Conservation (phyloP, 768 basidiomycete species). For the Leccinum imitatum region DNA sequence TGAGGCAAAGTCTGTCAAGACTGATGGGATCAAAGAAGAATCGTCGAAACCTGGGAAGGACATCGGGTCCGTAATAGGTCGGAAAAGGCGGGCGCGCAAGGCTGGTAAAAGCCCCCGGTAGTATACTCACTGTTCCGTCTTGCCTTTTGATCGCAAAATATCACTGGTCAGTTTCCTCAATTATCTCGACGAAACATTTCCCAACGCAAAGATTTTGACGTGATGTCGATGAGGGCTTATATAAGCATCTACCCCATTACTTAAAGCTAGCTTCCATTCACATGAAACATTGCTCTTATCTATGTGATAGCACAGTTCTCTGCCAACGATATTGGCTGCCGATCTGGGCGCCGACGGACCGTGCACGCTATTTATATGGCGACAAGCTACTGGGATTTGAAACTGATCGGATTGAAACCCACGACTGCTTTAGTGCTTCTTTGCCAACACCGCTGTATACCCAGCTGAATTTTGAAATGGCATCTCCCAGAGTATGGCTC, state of each 20-base stretch:
- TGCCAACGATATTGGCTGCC: neutral
- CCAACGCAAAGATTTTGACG: neutral
- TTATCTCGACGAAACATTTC: neutral
- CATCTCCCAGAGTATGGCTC: conserved; percentile 19
- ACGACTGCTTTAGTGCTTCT: neutral
- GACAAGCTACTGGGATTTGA: neutral
- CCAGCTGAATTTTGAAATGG: neutral
- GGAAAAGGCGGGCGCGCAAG: conserved; percentile 75
- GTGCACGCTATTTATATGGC: neutral
- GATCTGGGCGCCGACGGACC: neutral
- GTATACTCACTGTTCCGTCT: neutral
- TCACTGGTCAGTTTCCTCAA: neutral
- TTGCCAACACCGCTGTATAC: neutral
- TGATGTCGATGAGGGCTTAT: neutral
- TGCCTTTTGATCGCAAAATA: neutral
- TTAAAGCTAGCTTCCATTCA: neutral
- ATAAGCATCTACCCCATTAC: neutral
- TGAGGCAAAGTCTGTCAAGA: conserved; percentile 25
- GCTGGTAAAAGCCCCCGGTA: conserved; percentile 24
- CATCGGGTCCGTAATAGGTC: conserved; percentile 72
- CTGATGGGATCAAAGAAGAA: conserved; percentile 20
- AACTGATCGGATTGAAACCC: neutral
- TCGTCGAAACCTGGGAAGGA: conserved; percentile 36
- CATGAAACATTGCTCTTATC: neutral
- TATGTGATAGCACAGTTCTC: neutral